Percentiles rank a stretch among this genome's conserved stretches.
phyloP scores from a whole-genome alignment of 352 stramenopile species.

The Globisporangium perplexum region DNA sequence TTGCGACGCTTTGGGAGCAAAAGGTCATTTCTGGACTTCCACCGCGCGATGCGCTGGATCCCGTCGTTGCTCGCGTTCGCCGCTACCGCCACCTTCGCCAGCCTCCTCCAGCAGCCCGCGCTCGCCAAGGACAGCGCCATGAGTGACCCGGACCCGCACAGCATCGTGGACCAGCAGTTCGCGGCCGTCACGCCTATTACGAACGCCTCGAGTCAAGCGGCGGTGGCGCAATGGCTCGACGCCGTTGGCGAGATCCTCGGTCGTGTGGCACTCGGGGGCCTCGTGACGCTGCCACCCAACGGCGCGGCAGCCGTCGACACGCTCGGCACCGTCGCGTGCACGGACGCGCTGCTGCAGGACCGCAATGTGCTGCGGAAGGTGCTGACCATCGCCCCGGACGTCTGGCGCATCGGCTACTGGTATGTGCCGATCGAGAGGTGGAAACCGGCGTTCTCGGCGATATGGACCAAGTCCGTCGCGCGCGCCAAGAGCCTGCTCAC shows the following conservation, averaged over 20 bases:
- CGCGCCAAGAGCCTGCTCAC: conserved; percentile 18
- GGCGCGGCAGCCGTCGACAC: conserved; percentile 26
- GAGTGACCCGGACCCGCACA: conserved; percentile 3
- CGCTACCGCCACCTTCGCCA: background rate
- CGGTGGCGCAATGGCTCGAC: conserved; percentile 25
- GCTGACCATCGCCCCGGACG: conserved; percentile 28
- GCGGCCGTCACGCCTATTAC: conserved; percentile 24
- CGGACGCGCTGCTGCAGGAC: conserved; percentile 19
- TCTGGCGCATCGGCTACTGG: conserved; percentile 53
- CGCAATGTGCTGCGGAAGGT: conserved; percentile 21
- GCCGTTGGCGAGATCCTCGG: conserved; percentile 35
- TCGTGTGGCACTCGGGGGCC: conserved; percentile 32
- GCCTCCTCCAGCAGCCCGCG: background rate
- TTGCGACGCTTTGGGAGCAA: too few relatives aligned
- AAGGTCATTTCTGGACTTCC: background rate
- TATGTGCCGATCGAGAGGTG: conserved; percentile 34
- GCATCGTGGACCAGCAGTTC: conserved; percentile 29
- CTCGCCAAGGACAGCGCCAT: background rate
- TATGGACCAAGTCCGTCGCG: conserved; percentile 24
- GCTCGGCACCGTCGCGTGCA: conserved; percentile 18
- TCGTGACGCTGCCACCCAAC: conserved; percentile 28
- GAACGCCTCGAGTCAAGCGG: conserved; percentile 11
- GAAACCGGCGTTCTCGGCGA: conserved; percentile 21
- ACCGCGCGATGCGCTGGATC: too few relatives aligned
- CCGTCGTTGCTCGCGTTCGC: background rate